These are phyloP conservation scores for Kwoniella dejecticola DNA, from an alignment of 768 basidiomycete genomes.

Conservation along the genomic window DNA sequence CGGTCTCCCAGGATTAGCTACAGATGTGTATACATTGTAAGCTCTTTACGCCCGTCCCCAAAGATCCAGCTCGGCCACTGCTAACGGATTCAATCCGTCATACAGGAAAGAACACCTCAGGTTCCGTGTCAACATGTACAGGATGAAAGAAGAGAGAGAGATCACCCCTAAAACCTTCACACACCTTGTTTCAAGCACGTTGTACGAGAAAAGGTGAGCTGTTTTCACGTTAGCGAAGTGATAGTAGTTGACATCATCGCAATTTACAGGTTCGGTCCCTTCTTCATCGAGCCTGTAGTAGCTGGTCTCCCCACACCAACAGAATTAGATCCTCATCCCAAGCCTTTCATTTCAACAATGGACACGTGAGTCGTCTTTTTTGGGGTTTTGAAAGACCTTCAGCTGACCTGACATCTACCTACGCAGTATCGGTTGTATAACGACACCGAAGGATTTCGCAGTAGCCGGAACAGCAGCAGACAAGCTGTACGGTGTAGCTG, in stretches of 20 bases:
- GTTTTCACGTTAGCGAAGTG: too few species aligned
- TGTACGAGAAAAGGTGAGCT: conserved; percentile 78
- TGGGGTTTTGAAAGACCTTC: too few species aligned
- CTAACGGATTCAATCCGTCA: neutral
- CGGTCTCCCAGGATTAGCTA: conserved; percentile 87
- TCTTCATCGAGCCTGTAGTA: conserved; percentile 94
- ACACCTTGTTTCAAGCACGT: conserved; percentile 88
- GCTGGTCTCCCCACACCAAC: conserved; percentile 68
- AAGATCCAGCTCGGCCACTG: neutral
- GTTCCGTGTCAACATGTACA: conserved; percentile 97
- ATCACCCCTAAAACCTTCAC: conserved; percentile 96
- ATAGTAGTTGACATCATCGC: too few species aligned
- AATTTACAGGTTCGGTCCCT: conserved; percentile 73
- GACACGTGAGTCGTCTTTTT: conserved; percentile 60
- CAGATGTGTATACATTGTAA: conserved; percentile 89
- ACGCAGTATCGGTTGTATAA: conserved; percentile 56
- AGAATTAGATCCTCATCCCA: conserved; percentile 62
- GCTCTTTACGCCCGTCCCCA: conserved; percentile 11
- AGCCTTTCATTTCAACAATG: conserved; percentile 92
- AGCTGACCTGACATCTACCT: neutral
- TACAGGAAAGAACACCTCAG: conserved; percentile 83
- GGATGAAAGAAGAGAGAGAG: conserved; percentile 97
- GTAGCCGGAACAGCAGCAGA: conserved; percentile 89
- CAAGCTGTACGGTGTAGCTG: conserved; percentile 95
- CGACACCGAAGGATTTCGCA: conserved; percentile 73